Evolutionary conservation across 495 filamentous ascomycete species (phyloP), one percentile per base, ranked within the genome.

Genomic region (Parachaetomium inaequale): DNA sequence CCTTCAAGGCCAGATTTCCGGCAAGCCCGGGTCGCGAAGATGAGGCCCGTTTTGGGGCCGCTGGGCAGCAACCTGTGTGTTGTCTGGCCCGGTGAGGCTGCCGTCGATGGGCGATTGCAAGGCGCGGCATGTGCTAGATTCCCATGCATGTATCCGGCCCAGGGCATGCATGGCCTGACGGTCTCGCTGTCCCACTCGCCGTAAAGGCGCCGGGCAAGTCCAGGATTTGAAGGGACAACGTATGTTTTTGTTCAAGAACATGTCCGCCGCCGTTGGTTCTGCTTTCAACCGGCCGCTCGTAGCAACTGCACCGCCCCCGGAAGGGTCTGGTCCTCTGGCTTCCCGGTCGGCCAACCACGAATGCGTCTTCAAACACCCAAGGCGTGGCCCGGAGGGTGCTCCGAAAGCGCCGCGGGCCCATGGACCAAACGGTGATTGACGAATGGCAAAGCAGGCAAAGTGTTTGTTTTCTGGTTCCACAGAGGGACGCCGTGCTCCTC

Each of bases 31-130:
- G 36, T 40, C 14, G 12, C 14, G 17, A 40, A 15, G 36, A 32
- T 28, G 49, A 32, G 51, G 51, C 29, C 51, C 51, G 51, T n/a
- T 23, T 26, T 10, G 23, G 12, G 42, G 42, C 19, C 42, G 38
- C 54, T 57, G 55, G 38, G 55, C 40, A 46, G n/a, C 28, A 25
- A 46, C 23, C 23, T 26, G n/a, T n/a, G n/a, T n/a, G 26, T 29
- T 42, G 53, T 19, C 38, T 40, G 26, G 38, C 38, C 40, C 55
- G 55, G 38, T 19, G 55, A 57, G 55, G 38, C 55, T 57, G 55
- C 40, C n/a, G n/a, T 57, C 26, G 40, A 45, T 57, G 25, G 26
- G 38, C 8, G 38, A 32, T 32, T 29, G 25, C 40, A 46, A 46
- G 36, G 53, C 21, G 12, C 36, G 42, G 11, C 36, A 55, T 40